phyloP scores from a whole-genome alignment of 306 rosid species.

The Dalbergia oliveri region DNA sequence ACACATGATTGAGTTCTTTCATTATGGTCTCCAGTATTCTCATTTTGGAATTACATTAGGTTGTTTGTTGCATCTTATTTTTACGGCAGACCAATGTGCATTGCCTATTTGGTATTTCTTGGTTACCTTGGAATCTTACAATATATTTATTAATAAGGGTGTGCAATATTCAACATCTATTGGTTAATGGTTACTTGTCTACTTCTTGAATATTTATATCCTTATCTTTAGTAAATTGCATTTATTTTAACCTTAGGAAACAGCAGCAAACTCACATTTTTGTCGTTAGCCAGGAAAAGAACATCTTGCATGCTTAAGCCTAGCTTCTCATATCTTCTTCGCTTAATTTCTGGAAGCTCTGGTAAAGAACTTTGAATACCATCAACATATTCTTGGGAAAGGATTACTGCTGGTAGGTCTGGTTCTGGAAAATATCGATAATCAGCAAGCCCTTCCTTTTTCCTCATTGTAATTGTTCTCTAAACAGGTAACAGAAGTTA shows the following conservation, averaged over 20 bases:
- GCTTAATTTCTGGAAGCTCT: constrained; percentile 93
- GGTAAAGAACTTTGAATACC: constrained; percentile 70
- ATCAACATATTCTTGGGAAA: constrained; percentile 78
- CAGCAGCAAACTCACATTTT: constrained; percentile 67
- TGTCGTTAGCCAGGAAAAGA: constrained; percentile 87
- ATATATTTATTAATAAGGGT: background rate
- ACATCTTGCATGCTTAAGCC: constrained; percentile 96
- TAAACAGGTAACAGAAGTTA: constrained; percentile 47
- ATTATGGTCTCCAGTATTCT: constrained; percentile 1
- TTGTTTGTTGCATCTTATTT: background rate
- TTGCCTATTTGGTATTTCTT: background rate
- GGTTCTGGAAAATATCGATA: constrained; percentile 98
- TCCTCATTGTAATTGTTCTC: constrained; percentile 97
- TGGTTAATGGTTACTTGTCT: constrained; percentile 17
- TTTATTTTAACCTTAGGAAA: constrained; percentile 8
- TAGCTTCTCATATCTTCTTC: constrained; percentile 84
- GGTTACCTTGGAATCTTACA: background rate
- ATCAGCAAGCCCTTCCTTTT: constrained; percentile 97
- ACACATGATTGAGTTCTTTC: constrained; percentile 27
- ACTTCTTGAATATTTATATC: constrained; percentile 24
- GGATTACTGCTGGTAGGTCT: constrained; percentile 86
- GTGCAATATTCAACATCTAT: background rate
- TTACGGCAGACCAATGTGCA: background rate
- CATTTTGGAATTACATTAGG: constrained; percentile 21
- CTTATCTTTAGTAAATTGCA: background rate